Percentiles rank a stretch among this genome's conserved stretches.
These are phyloP conservation scores for Podaxis sp. DNA, from an alignment of 768 basidiomycete species.

Conservation along the genomic window DNA sequence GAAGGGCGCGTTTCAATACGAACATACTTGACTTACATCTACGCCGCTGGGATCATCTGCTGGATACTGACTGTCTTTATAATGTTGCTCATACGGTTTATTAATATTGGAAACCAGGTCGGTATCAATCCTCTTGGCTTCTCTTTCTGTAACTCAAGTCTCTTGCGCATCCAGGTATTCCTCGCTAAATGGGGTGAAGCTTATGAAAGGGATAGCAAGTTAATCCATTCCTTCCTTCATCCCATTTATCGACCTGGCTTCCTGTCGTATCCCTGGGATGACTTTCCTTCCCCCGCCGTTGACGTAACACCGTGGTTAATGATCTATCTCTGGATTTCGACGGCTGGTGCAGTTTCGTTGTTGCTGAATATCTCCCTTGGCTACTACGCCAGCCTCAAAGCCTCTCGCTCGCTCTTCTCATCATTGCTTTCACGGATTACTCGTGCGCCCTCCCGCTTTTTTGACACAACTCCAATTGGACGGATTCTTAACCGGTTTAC, in stretches of 20 bases:
- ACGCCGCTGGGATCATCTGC: slow-evolving; percentile 54
- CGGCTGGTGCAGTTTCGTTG: slow-evolving; percentile 54
- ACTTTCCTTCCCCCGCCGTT: slow-evolving; percentile 56
- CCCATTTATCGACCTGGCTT: slow-evolving; percentile 17
- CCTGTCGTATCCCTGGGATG: slow-evolving; percentile 42
- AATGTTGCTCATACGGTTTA: slow-evolving; percentile 52
- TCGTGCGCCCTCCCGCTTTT: slow-evolving; percentile 67
- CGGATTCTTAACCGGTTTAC: slow-evolving; percentile 81
- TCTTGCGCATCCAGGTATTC: slow-evolving; percentile 45
- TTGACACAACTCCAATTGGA: slow-evolving; percentile 74
- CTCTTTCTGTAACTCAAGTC: neutral
- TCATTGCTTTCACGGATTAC: slow-evolving; percentile 54
- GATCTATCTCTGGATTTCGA: slow-evolving; percentile 62
- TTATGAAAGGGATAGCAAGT: slow-evolving; percentile 37
- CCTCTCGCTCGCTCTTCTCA: slow-evolving; percentile 60
- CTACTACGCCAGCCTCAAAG: slow-evolving; percentile 68
- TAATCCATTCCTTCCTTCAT: slow-evolving; percentile 13
- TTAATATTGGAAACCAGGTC: slow-evolving; percentile 62
- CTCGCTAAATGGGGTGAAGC: slow-evolving; percentile 71
- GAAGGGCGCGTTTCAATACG: slow-evolving; percentile 60
- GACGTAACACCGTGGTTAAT: slow-evolving; percentile 67
- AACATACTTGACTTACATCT: slow-evolving; percentile 65
- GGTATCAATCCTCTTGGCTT: slow-evolving; percentile 7
- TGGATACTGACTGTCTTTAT: slow-evolving; percentile 56
- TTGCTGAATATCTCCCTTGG: slow-evolving; percentile 59